Evolutionary conservation across 2,329 filamentous ascomycete species (phyloP), one percentile per base, ranked within the genome.

Genomic region (Colletotrichum lupini): DNA sequence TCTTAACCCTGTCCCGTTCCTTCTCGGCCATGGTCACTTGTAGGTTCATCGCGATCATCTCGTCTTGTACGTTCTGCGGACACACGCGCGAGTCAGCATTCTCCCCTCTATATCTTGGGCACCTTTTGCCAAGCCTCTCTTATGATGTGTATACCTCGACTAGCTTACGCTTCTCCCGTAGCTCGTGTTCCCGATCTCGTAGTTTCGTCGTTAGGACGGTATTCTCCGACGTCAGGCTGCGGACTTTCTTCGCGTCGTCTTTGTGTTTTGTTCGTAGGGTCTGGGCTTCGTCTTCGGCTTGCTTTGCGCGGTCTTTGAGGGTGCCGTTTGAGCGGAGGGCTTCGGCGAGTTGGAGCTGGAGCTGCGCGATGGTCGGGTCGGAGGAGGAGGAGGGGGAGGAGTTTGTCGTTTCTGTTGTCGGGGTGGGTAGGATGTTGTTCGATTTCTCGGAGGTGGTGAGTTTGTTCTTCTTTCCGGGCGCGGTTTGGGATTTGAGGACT

Each of bases 11-110:
- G 80, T 92, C 91, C 32, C 89, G 87, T 79, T 91, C 91, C 80
- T 95, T 90, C 81, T 97, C 95, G 3, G 93, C 92, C 86, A 98
- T 90, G 77, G 97, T 95, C 56, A 98, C 87, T 82, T 98, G 94
- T 76, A 98, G 87, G 77, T 95, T 95, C 59, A 98, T 84, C 1
- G 94, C 92, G 63, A 97, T 92, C 83, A 98, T 92, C 82, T 99
- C 97, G 82, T 98, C 95, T 84, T 98, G 96, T 66, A 98, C 92
- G 78, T 96, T 90, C 89, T 93, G 77, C 16, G 24, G 42, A 46
- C 24, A 8, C 30, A 37, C 35, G 4, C 35, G 14, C 52, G 14
- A 59, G 68, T 74, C 59, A 72, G 68, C 57, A 19, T 14, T 12
- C 60, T 16, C 37, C 52, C 30, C 3, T 11, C 8, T 32, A 30